Conservation (phyloP, 441 rosid genomes). For the Populus hybrid region DNA sequence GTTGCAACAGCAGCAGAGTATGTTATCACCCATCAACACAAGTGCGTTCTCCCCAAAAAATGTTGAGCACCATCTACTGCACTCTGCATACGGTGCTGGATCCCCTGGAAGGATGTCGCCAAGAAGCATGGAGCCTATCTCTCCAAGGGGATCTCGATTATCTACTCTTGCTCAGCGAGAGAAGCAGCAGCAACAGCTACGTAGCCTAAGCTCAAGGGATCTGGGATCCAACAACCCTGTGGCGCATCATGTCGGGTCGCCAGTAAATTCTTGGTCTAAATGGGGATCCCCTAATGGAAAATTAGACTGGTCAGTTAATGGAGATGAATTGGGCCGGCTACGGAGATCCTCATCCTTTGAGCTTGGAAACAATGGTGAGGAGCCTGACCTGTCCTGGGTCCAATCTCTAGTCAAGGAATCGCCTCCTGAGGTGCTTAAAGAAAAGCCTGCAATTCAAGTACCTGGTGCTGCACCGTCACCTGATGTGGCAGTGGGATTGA, state of each 20-base stretch:
- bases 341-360: constrained; percentile 39
- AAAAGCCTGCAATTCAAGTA: constrained; percentile 24
- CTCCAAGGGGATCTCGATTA: constrained; percentile 42
- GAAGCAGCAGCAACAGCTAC: constrained; percentile 46
- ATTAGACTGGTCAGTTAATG: constrained; percentile 46
- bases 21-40: constrained; percentile 49
- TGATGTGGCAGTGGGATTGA: constrained; percentile 21
- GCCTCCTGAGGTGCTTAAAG: constrained; percentile 42
- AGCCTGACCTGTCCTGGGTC: constrained; percentile 58
- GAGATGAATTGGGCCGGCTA: constrained; percentile 26
- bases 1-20: constrained; percentile 43
- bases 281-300: constrained; percentile 53
- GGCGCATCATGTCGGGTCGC: constrained; percentile 31
- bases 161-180: constrained; percentile 41
- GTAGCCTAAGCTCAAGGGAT: constrained; percentile 44
- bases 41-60: constrained; percentile 39
- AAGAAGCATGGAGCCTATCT: constrained; percentile 42
- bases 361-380: constrained; percentile 31
- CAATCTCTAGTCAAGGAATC: constrained; percentile 58
- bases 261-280: constrained; percentile 38
- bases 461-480: constrained; percentile 23
- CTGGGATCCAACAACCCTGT: constrained; percentile 27
- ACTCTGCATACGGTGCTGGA: constrained; percentile 36
- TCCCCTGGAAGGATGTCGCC: constrained; percentile 65
- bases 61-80: constrained; percentile 40